These are phyloP conservation scores for Erigeron canadensis DNA, from an alignment of 129 eudicot genomes.

Conservation along the genomic window DNA sequence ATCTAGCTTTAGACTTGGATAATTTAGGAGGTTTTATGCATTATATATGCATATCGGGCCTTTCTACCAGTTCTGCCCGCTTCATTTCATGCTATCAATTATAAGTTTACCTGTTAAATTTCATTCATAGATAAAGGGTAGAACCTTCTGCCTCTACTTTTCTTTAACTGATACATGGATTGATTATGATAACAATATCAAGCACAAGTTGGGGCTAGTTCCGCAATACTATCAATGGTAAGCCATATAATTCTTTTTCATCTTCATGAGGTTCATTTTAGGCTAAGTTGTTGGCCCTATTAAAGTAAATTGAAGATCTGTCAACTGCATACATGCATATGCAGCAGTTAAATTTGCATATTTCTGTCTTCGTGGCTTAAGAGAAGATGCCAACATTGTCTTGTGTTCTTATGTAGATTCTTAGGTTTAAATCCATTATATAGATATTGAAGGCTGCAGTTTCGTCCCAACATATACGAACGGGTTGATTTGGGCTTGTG, in stretches of 20 bases:
- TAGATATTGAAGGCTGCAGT: not conserved
- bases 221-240: slow-evolving; percentile 97
- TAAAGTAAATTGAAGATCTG: slow-evolving; percentile 2
- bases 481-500: too few species aligned
- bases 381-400: slow-evolving; percentile 81
- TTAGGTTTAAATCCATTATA: slow-evolving; percentile 44
- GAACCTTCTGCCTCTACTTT: not conserved
- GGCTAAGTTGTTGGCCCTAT: slow-evolving; percentile 1
- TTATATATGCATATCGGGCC: not conserved
- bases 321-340: slow-evolving; percentile 53
- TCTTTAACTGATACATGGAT: not conserved
- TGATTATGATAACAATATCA: slow-evolving; percentile 33
- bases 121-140: not conserved
- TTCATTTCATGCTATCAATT: not conserved
- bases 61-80: not conserved
- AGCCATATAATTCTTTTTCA: slow-evolving; percentile 22
- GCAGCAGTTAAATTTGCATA: slow-evolving; percentile 94
- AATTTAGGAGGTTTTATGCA: not conserved
- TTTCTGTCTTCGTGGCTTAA: slow-evolving; percentile 77
- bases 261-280: not conserved
- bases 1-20: too few species aligned
- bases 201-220: slow-evolving; percentile 98
- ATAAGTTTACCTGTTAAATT: not conserved
- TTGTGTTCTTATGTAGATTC: slow-evolving; percentile 85
- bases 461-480: too few species aligned